Conservation (phyloP, 1,284 basidiomycete species). For the Sphaerobolus stellatus region DNA sequence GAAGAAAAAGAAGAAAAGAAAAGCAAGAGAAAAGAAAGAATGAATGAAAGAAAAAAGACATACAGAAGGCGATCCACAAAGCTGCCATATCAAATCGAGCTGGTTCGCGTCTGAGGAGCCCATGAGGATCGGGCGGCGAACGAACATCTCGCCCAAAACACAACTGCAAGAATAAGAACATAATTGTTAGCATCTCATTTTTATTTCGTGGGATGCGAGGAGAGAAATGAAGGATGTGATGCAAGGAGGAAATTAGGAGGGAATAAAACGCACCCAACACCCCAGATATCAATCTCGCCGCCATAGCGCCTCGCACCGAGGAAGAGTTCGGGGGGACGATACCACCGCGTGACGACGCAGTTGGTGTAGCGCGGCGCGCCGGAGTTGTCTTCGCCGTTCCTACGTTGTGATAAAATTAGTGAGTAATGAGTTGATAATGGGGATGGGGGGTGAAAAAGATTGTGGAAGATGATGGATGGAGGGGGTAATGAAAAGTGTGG, state of each 20-base stretch:
- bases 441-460: background rate
- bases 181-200: too few relatives aligned
- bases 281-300: conserved; percentile 97
- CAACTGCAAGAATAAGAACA: conserved; percentile 49
- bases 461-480: too few relatives aligned
- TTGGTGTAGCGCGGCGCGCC: conserved; percentile 86
- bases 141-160: conserved; percentile 96
- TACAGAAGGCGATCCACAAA: conserved; percentile 87
- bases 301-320: conserved; percentile 89
- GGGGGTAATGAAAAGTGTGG: too few relatives aligned
- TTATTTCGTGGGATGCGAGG: too few relatives aligned
- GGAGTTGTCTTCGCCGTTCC: conserved; percentile 41
- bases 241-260: too few relatives aligned
- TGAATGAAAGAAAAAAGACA: too few relatives aligned
- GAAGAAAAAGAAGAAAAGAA: too few relatives aligned
- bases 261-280: conserved; percentile 73
- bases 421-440: background rate
- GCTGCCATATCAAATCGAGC: conserved; percentile 81
- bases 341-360: conserved; percentile 99
- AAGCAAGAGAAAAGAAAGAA: too few relatives aligned
- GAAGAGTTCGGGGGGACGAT: conserved; percentile 93
- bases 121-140: conserved; percentile 82
- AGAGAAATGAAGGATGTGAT: too few relatives aligned
- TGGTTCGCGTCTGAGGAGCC: conserved; percentile 91
- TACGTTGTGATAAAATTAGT: background rate